Conservation (phyloP, 768 basidiomycete species). For the Suillus subluteus region DNA sequence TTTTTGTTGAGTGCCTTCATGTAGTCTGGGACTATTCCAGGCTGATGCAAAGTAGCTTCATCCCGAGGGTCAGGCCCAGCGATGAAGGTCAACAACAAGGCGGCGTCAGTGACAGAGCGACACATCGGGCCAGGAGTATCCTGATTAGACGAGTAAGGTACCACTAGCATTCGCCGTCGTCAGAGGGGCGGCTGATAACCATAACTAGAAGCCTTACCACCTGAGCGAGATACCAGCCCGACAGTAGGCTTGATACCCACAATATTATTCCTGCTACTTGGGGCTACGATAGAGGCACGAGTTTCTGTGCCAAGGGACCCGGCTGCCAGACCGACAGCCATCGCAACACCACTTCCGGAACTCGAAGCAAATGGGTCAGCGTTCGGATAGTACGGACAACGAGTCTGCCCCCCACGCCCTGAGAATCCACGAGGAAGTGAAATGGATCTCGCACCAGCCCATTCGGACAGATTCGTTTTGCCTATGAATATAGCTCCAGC, state of each 20-base stretch:
- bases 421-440: conserved; percentile 50
- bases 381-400: conserved; percentile 49
- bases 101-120: conserved; percentile 57
- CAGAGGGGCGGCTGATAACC: neutral
- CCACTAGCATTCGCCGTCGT: conserved; percentile 39
- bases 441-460: conserved; percentile 35
- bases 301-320: conserved; percentile 46
- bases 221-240: conserved; percentile 42
- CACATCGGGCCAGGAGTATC: conserved; percentile 64
- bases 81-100: conserved; percentile 54
- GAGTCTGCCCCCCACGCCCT: conserved; percentile 51
- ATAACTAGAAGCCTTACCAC: conserved; percentile 27
- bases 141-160: conserved; percentile 60
- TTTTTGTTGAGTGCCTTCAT: conserved; percentile 51
- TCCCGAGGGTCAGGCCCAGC: conserved; percentile 58
- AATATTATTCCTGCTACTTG: conserved; percentile 40
- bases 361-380: conserved; percentile 56
- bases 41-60: conserved; percentile 54
- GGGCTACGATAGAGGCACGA: conserved; percentile 46
- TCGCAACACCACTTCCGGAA: conserved; percentile 51
- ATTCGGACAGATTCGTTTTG: conserved; percentile 57
- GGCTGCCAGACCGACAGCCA: conserved; percentile 42
- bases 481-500: conserved; percentile 33
- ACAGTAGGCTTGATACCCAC: conserved; percentile 44
- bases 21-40: conserved; percentile 55